phyloP scores from a whole-genome alignment of 352 stramenopile species.

The Globisporangium parvum region DNA sequence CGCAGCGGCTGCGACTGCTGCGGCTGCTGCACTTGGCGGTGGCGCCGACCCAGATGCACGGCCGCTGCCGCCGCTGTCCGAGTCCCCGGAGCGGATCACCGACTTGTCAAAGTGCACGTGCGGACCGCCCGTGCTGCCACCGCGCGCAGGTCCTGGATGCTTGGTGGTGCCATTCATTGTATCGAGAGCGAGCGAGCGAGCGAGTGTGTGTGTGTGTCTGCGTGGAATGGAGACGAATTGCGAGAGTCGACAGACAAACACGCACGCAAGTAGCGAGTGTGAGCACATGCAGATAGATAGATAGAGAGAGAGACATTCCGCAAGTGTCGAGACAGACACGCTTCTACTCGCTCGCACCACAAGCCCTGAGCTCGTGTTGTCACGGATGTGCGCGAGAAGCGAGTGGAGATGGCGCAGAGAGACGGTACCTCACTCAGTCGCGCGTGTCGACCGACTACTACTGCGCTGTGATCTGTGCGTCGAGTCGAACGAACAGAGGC shows the following conservation, averaged over 20 bases:
- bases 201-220: neutral
- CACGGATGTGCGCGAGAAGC: too few species aligned
- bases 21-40: neutral
- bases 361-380: too few species aligned
- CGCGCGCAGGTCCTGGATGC: neutral
- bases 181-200: too few species aligned
- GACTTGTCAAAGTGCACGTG: conserved; percentile 71
- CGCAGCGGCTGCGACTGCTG: neutral
- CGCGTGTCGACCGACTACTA: too few species aligned
- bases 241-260: neutral
- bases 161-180: conserved; percentile 55
- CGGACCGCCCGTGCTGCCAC: conserved; percentile 6
- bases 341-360: too few species aligned
- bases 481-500: too few species aligned
- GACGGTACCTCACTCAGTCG: too few species aligned
- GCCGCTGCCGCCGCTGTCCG: conserved; percentile 39
- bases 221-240: neutral
- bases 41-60: conserved; percentile 17
- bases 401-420: too few species aligned
- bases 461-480: too few species aligned
- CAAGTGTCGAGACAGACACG: too few species aligned
- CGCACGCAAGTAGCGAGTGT: neutral
- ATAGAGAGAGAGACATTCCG: too few species aligned
- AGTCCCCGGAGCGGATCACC: conserved; percentile 32
- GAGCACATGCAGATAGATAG: too few species aligned